These are phyloP conservation scores for Sporothrix protearum DNA, from an alignment of 2,329 filamentous ascomycete species.

Conservation along the genomic window DNA sequence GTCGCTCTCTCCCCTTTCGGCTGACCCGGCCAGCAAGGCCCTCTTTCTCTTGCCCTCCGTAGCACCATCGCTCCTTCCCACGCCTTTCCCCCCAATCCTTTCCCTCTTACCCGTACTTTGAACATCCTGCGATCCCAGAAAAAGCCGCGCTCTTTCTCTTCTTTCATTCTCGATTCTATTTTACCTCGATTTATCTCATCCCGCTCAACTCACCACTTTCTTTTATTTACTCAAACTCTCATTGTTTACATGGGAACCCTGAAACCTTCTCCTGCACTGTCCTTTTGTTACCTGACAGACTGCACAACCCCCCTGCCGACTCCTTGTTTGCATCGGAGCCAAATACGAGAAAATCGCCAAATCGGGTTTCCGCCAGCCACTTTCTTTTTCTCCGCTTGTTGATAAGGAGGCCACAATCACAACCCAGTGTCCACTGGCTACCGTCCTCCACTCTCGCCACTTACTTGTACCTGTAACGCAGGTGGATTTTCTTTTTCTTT, in stretches of 20 bases:
- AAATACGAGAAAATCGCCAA: constrained; percentile 18
- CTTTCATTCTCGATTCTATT: neutral
- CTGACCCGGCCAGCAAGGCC: constrained; percentile 7
- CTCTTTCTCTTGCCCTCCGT: neutral
- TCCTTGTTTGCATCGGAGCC: constrained; percentile 13
- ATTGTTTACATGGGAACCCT: neutral
- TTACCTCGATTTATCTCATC: neutral
- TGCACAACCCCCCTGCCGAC: neutral
- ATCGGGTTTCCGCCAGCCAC: constrained; percentile 14
- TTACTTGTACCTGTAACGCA: neutral
- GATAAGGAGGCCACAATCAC: neutral
- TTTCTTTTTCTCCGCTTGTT: constrained; percentile 6
- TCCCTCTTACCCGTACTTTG: neutral
- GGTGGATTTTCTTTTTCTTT: too few species aligned
- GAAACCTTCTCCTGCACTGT: neutral
- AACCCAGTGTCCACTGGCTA: neutral
- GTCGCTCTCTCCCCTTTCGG: neutral
- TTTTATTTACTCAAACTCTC: constrained; percentile 36
- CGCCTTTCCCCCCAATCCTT: neutral
- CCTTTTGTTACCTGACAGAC: neutral
- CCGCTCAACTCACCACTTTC: neutral
- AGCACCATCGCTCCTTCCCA: neutral
- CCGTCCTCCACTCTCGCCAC: neutral
- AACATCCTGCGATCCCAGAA: neutral
- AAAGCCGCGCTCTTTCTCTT: neutral